Base-by-base conservation (phyloP, 768 basidiomycete species). In the Fomitopsis serialis region DNA sequence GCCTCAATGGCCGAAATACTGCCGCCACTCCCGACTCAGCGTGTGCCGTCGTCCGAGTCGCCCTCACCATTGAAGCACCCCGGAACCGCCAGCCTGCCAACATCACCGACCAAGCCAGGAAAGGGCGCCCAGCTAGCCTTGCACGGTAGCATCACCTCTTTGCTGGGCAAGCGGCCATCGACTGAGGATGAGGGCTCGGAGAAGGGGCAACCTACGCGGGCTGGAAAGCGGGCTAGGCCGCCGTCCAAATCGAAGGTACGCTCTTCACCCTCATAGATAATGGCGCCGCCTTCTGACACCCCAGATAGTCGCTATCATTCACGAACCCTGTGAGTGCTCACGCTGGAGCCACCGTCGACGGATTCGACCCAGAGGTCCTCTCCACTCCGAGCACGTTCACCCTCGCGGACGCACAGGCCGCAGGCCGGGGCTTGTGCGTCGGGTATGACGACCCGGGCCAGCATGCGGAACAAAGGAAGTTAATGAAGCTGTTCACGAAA, bases 381-480 rank as follows among this genome's bases (percentile, higher is more conserved):
- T 5, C 44, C 21, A 27, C 21, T 13, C 22, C 22, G 6, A 21
- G 21, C 23, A 45, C 44, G 23, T 40, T 40, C 37, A 45, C 5
- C 17, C 21, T 45, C n/a, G 22, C 24, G 21, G 44, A 45, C 9
- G 44, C 44, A 13, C 22, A 24, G 22, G 2, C 27, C 12, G 52
- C 42, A 19, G 43, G 46, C 19, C 73, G 76, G 57, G 76, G 77
- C 58, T 69, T 81, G 64, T 72, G 77, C 2, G 83, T 89, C 5
- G 74, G 72, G 50, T 89, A 87, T 56, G 84, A 85, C 60, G 87
- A 88, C 64, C 84, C 85, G 1, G 78, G 68, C 12, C 82, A 87
- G 68, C 66, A 69, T 29, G 78, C 77, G 46, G 85, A 87, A 66
- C 77, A 77, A 67, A 70, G 74, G 56, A 71, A 77, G 63, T 60